These are phyloP conservation scores for Pythium oligandrum DNA, from an alignment of 352 stramenopile genomes.

Conservation along the genomic window DNA sequence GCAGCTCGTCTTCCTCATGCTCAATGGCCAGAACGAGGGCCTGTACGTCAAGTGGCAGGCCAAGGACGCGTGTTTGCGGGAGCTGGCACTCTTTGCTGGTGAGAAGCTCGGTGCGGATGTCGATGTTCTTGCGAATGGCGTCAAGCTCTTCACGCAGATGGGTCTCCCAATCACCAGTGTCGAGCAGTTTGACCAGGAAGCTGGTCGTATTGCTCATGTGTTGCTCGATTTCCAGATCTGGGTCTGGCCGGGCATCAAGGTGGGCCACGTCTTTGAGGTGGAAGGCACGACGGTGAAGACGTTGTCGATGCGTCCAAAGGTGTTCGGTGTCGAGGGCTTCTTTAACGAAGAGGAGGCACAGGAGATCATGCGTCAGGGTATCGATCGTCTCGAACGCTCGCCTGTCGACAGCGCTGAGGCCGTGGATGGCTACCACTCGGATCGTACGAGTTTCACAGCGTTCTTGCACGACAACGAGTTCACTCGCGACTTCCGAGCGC, in stretches of 20 bases:
- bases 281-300: constrained; percentile 57
- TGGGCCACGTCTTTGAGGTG: constrained; percentile 50
- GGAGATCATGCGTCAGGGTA: constrained; percentile 43
- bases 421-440: constrained; percentile 49
- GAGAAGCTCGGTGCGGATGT: constrained; percentile 36
- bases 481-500: constrained; percentile 49
- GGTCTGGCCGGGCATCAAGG: constrained; percentile 67
- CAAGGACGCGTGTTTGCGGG: constrained; percentile 32
- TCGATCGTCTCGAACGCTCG: constrained; percentile 43
- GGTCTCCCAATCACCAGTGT: constrained; percentile 37
- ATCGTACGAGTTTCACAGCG: constrained; percentile 66
- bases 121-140: constrained; percentile 40
- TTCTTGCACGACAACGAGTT: constrained; percentile 63
- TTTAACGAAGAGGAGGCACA: constrained; percentile 55
- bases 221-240: constrained; percentile 68
- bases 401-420: constrained; percentile 54
- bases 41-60: constrained; percentile 34
- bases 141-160: constrained; percentile 55
- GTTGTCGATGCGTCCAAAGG: constrained; percentile 48
- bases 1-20: constrained; percentile 53
- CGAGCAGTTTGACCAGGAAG: constrained; percentile 24
- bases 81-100: constrained; percentile 35
- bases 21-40: constrained; percentile 63
- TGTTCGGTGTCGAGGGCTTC: constrained; percentile 63
- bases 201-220: constrained; percentile 50